phyloP scores from a whole-genome alignment of 225 moss, liverwort and hornwort genomes.

The Marchantia polymorpha region DNA sequence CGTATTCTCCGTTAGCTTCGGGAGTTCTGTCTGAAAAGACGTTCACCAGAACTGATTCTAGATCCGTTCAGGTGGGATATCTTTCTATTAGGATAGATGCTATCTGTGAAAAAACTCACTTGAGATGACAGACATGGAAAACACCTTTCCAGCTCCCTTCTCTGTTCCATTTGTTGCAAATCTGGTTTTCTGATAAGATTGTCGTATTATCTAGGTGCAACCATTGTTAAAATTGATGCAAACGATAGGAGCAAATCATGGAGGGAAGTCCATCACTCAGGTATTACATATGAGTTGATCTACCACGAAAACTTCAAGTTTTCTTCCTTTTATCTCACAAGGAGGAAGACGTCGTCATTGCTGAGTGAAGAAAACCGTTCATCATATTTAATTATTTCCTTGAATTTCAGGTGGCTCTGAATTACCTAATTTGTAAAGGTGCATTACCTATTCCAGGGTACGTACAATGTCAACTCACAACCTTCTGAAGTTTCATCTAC shows the following conservation, averaged over 20 bases:
- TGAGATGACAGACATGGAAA: not conserved
- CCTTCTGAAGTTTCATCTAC: not conserved
- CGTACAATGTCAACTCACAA: not conserved
- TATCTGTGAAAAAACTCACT: not conserved
- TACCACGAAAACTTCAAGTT: no score
- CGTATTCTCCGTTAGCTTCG: slow-evolving; percentile 88
- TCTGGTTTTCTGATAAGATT: not conserved
- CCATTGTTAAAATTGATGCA: slow-evolving; percentile 68
- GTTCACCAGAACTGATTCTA: slow-evolving; percentile 51
- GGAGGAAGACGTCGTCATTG: no score
- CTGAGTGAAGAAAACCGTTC: not conserved
- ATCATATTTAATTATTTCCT: not conserved
- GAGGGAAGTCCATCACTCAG: slow-evolving; percentile 80
- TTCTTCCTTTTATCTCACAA: no score
- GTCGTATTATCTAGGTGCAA: slow-evolving; percentile 43
- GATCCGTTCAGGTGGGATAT: slow-evolving; percentile 55
- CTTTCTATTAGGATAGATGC: not conserved
- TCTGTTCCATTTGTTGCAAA: not conserved
- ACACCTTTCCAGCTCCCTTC: not conserved
- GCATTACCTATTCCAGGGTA: slow-evolving; percentile 89
- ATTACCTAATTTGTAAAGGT: slow-evolving; percentile 79
- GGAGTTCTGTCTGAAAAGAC: slow-evolving; percentile 75
- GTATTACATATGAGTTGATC: slow-evolving; percentile 26
- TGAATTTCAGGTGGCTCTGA: slow-evolving; percentile 71
- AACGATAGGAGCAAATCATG: slow-evolving; percentile 63